Base-by-base conservation (phyloP, 2,329 filamentous ascomycete genomes). In the Domatiomyces catenatus region DNA sequence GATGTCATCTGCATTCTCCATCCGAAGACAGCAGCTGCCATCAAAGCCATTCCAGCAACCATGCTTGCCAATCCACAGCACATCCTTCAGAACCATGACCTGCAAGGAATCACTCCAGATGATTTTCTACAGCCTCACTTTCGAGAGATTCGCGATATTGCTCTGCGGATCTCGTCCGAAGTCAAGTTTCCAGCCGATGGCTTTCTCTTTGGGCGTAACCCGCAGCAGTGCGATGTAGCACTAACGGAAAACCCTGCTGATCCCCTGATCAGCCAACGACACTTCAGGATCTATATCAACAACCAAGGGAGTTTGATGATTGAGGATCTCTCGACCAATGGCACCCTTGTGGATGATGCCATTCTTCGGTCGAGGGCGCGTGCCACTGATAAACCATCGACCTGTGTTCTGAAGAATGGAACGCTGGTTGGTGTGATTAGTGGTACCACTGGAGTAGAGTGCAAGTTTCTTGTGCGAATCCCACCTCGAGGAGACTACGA, bases 311-410 rank as follows among this genome's bases (percentile, higher is more conserved):
- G 85, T 51, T 75, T 95, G 56, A 94, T 98, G 87, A 71, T 96
- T 10, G 83, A 94, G 65, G 92, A 98, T 63, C 77, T 81, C 63
- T 96, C 92, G 0, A 95, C 88, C n/a, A 98, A 96, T 61, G 92
- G 92, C 24, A 96, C 92, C 3, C 73, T 86, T 53, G 86, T 96
- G 51, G 89, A 96, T 66, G 75, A 78, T 20, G 71, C 73, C 17
- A 70, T 86, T 36, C 73, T 98, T 15, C 64, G 58, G 55, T 65
- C 59, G 52, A 54, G 49, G 26, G 47, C 48, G 22, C 47, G 54
- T 22, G 47, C 46, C 5, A 26, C 46, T 8, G 54, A 48, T 43
- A 58, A 54, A 44, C 62, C 63, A 36, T 71, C 63, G 18, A 75
- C 71, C 19, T 73, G 83, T 54, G 87, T 85, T 67, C 73, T 94